phyloP scores from a whole-genome alignment of 2,329 filamentous ascomycete species.

The Colletotrichum scovillei region DNA sequence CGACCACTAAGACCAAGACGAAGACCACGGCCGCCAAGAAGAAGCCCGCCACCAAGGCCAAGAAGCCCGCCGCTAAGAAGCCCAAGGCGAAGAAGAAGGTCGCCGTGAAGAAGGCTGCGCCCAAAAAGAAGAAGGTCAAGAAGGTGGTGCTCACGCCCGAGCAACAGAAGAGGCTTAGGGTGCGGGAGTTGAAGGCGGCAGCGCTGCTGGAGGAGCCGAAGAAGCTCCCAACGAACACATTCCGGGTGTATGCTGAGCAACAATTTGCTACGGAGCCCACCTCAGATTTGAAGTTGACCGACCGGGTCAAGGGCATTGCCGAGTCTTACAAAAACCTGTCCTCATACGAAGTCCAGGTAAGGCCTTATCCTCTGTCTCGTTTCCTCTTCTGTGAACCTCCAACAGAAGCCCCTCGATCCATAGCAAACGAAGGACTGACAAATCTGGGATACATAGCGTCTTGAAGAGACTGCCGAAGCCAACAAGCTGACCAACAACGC shows the following conservation, averaged over 20 bases:
- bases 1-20: conserved; percentile 38
- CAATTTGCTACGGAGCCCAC: not conserved
- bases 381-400: not conserved
- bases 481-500: conserved; percentile 56
- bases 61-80: conserved; percentile 35
- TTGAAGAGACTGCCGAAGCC: conserved; percentile 46
- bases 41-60: conserved; percentile 39
- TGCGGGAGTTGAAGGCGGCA: conserved; percentile 51
- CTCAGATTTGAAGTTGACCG: conserved; percentile 17
- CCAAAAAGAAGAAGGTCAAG: conserved; percentile 49
- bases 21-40: conserved; percentile 41
- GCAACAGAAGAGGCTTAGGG: conserved; percentile 47
- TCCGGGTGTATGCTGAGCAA: conserved; percentile 48
- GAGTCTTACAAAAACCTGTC: conserved; percentile 53
- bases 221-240: conserved; percentile 45
- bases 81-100: conserved; percentile 33
- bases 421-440: not conserved
- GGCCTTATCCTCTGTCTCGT: conserved; percentile 37
- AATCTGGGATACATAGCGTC: conserved; percentile 43
- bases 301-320: conserved; percentile 37
- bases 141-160: conserved; percentile 51
- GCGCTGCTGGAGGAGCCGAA: conserved; percentile 55
- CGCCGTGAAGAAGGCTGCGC: conserved; percentile 41
- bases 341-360: conserved; percentile 56
- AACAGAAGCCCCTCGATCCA: not conserved